Percentiles rank a stretch among this genome's conserved stretches.
These are phyloP conservation scores for Podila minutissima DNA, from an alignment of 192 early-diverging fungal species.

Conservation along the genomic window DNA sequence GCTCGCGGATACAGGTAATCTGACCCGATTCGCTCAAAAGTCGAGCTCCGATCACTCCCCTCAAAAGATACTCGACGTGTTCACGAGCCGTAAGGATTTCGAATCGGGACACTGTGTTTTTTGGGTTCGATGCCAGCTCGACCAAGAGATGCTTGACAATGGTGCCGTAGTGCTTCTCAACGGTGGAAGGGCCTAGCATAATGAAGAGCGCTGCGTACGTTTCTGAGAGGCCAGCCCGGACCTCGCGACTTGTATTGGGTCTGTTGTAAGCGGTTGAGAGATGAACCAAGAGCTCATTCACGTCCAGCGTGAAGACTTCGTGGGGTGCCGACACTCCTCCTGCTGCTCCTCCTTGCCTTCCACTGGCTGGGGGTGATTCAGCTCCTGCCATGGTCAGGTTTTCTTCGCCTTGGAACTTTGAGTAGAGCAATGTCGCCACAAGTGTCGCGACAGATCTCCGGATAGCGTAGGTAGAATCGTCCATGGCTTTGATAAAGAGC, in stretches of 20 bases:
- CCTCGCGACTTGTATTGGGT: slow-evolving; percentile 71
- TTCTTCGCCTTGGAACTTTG: slow-evolving; percentile 51
- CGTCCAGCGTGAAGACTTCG: slow-evolving; percentile 54
- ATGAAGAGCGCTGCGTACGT: slow-evolving; percentile 79
- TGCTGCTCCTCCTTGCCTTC: slow-evolving; percentile 4
- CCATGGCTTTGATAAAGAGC: slow-evolving; percentile 52
- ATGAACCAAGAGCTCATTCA: slow-evolving; percentile 75
- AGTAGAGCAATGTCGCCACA: slow-evolving; percentile 52
- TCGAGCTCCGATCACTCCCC: slow-evolving; percentile 78
- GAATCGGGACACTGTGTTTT: slow-evolving; percentile 55
- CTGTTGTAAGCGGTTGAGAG: slow-evolving; percentile 71
- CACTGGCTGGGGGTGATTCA: slow-evolving; percentile 31
- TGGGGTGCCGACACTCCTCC: neutral
- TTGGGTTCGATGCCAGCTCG: slow-evolving; percentile 65
- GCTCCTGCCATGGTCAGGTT: slow-evolving; percentile 47
- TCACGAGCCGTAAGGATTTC: slow-evolving; percentile 71
- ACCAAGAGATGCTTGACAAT: slow-evolving; percentile 77
- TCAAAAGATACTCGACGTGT: slow-evolving; percentile 69
- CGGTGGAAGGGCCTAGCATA: slow-evolving; percentile 72
- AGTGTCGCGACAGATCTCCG: slow-evolving; percentile 48
- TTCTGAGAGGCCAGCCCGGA: slow-evolving; percentile 81
- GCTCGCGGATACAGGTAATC: slow-evolving; percentile 68
- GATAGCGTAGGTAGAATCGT: slow-evolving; percentile 51
- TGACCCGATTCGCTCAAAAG: slow-evolving; percentile 85
- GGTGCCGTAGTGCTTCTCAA: slow-evolving; percentile 77